Evolutionary conservation across 2,329 filamentous ascomycete genomes (phyloP).

Genomic region (Paraconiothyrium brasiliense): DNA sequence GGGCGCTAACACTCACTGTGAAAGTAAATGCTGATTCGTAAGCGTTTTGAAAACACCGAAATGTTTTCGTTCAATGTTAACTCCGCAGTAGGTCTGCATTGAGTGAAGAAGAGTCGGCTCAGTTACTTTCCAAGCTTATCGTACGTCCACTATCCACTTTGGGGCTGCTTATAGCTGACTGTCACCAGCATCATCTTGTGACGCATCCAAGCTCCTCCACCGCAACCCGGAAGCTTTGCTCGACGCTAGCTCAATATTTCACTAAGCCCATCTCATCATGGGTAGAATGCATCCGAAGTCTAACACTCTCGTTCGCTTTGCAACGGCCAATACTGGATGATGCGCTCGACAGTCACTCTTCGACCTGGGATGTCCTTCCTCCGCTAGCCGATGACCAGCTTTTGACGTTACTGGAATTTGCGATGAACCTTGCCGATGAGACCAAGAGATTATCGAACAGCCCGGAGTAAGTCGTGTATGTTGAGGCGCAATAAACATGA

Average conservation of each 20-base stretch:
- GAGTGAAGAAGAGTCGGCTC: constrained; percentile 45
- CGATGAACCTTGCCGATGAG: constrained; percentile 71
- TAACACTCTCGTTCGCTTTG: constrained; percentile 67
- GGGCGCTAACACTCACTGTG: constrained; percentile 88
- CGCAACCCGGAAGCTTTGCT: constrained; percentile 77
- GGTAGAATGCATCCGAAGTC: constrained; percentile 70
- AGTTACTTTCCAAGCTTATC: constrained; percentile 49
- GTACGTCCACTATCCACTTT: constrained; percentile 26
- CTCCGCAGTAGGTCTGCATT: constrained; percentile 33
- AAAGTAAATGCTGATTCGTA: constrained; percentile 94
- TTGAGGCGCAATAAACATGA: not conserved
- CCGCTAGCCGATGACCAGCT: constrained; percentile 62
- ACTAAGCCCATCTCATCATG: constrained; percentile 74
- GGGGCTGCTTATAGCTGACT: constrained; percentile 20
- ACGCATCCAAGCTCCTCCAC: constrained; percentile 59
- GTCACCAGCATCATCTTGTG: constrained; percentile 40
- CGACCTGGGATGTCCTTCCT: constrained; percentile 57
- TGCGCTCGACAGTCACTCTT: constrained; percentile 55
- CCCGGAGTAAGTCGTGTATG: constrained; percentile 48
- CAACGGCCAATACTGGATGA: constrained; percentile 60
- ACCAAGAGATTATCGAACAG: constrained; percentile 73
- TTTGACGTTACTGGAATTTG: constrained; percentile 71
- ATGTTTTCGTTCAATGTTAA: not conserved
- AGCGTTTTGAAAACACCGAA: constrained; percentile 30
- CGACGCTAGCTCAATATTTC: constrained; percentile 80